Percentiles rank a stretch among this genome's conserved stretches.
phyloP scores from a whole-genome alignment of 805 yeast genomes.

The Candida nonsorbophila region DNA sequence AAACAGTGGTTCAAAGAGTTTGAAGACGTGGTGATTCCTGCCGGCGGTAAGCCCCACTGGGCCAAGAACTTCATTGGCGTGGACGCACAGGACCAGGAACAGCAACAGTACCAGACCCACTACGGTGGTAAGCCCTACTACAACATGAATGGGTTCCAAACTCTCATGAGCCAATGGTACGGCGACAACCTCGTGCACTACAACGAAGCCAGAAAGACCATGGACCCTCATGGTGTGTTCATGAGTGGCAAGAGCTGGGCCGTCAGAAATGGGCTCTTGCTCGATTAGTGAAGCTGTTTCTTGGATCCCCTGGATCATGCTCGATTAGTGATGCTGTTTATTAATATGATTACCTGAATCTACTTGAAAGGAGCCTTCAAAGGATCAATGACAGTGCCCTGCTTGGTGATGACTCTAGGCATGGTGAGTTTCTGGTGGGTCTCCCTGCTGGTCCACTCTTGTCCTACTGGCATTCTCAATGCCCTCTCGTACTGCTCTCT shows the following conservation, averaged over 20 bases:
- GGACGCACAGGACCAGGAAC: conserved; percentile 21
- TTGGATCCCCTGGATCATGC: background rate
- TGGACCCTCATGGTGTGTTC: conserved; percentile 82
- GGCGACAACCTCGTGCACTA: conserved; percentile 62
- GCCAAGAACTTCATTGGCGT: conserved; percentile 87
- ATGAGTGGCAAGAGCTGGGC: conserved; percentile 79
- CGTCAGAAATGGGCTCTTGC: conserved; percentile 66
- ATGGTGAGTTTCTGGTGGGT: conserved; percentile 84
- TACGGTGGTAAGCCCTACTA: conserved; percentile 48
- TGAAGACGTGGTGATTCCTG: conserved; percentile 69
- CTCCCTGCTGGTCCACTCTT: conserved; percentile 88
- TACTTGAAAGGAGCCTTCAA: conserved; percentile 77
- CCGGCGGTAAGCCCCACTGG: conserved; percentile 97
- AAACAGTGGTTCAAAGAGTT: conserved; percentile 79
- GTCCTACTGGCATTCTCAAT: conserved; percentile 92
- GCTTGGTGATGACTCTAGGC: conserved; percentile 83
- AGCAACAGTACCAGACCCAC: conserved; percentile 32
- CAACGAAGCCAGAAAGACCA: conserved; percentile 56
- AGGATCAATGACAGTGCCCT: conserved; percentile 89
- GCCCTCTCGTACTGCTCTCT: conserved; percentile 94
- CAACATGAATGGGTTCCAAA: conserved; percentile 76
- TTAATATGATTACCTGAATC: background rate
- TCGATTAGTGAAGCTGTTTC: conserved; percentile 14
- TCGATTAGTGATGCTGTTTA: too few species aligned
- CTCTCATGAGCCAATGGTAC: conserved; percentile 69